Evolutionary conservation across 2,329 filamentous ascomycete species (phyloP).

Genomic region (Xylaria sp.): DNA sequence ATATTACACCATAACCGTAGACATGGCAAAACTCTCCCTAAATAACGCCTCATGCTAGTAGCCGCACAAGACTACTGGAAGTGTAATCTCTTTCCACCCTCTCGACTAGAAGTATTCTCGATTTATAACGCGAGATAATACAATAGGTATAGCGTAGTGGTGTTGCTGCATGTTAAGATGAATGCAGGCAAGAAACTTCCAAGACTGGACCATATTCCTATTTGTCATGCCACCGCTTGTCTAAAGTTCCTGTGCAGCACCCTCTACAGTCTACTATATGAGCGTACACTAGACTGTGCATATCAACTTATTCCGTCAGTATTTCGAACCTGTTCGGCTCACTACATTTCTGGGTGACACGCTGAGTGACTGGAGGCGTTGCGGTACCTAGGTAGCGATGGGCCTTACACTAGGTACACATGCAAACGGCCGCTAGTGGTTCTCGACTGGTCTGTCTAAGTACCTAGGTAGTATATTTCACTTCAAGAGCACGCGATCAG

Average conservation of each 20-base stretch:
- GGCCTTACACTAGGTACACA: not conserved
- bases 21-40: too few relatives aligned
- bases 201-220: not conserved
- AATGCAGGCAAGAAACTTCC: not conserved
- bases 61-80: not conserved
- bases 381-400: not conserved
- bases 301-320: not conserved
- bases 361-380: not conserved
- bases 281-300: not conserved
- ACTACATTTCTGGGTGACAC: not conserved
- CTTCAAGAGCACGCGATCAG: not conserved
- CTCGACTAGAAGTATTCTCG: too few relatives aligned
- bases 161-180: not conserved
- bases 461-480: not conserved
- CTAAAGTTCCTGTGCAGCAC: not conserved
- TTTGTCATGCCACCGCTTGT: conserved; percentile 7
- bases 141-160: not conserved
- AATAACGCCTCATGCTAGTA: not conserved
- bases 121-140: not conserved
- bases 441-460: too few relatives aligned
- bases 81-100: not conserved
- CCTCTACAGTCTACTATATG: not conserved
- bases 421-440: not conserved
- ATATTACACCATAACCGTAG: too few relatives aligned
- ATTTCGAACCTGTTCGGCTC: not conserved